These are phyloP conservation scores for Trypanosoma melophagium DNA, from an alignment of 208 protist genomes.

Conservation along the genomic window DNA sequence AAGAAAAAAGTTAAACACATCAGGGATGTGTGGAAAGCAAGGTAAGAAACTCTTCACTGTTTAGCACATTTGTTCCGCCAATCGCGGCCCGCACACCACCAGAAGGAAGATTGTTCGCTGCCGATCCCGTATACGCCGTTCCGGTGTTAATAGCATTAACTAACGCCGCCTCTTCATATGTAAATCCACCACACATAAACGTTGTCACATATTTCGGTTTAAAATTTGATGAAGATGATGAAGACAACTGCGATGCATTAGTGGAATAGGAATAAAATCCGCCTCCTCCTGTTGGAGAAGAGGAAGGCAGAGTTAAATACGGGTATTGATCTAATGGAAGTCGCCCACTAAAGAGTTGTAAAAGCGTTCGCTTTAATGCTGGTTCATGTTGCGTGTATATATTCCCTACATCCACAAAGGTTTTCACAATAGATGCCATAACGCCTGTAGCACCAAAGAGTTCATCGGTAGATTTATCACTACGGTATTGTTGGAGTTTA, in stretches of 20 bases:
- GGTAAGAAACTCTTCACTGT: slow-evolving; percentile 54
- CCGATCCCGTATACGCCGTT: slow-evolving; percentile 55
- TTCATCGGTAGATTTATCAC: slow-evolving; percentile 61
- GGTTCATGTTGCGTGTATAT: slow-evolving; percentile 98
- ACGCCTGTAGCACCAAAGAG: slow-evolving; percentile 89
- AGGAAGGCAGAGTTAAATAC: slow-evolving; percentile 35
- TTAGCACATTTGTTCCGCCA: slow-evolving; percentile 61
- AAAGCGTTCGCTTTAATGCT: slow-evolving; percentile 81
- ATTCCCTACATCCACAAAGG: slow-evolving; percentile 90
- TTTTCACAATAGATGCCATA: slow-evolving; percentile 80
- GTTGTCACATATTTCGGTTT: slow-evolving; percentile 68
- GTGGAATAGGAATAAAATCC: slow-evolving; percentile 20
- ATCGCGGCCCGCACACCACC: slow-evolving; percentile 40
- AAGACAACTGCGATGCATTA: slow-evolving; percentile 19
- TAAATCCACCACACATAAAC: slow-evolving; percentile 88
- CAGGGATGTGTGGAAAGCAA: slow-evolving; percentile 35
- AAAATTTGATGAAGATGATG: slow-evolving; percentile 4
- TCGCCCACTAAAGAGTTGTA: slow-evolving; percentile 63
- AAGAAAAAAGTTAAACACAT: background rate
- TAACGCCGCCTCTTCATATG: slow-evolving; percentile 80
- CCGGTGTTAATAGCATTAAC: slow-evolving; percentile 66
- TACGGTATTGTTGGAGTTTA: slow-evolving; percentile 61
- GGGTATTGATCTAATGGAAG: slow-evolving; percentile 52
- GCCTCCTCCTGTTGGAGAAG: too few species aligned
- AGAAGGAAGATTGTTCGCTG: slow-evolving; percentile 37